phyloP scores from a whole-genome alignment of 164 flowering plant species.

The Tetrastigma voinierianum region DNA sequence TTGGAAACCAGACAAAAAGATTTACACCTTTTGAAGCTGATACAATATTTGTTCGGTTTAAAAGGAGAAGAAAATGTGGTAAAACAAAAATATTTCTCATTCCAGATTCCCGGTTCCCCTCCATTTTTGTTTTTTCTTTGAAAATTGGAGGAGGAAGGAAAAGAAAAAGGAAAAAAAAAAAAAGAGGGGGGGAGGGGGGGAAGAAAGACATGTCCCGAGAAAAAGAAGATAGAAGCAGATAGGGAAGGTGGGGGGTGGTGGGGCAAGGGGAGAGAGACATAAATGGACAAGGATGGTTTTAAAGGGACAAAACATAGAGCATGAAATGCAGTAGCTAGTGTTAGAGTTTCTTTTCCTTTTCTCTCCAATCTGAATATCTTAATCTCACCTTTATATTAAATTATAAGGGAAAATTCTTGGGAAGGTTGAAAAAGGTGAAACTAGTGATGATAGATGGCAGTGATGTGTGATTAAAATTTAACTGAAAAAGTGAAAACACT shows the following conservation, averaged over 20 bases:
- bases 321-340: conserved; percentile 28
- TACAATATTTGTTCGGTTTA: too few relatives aligned
- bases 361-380: background rate
- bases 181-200: too few relatives aligned
- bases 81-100: too few relatives aligned
- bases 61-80: too few relatives aligned
- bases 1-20: too few relatives aligned
- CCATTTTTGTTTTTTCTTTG: too few relatives aligned
- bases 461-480: conserved; percentile 9
- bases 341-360: background rate
- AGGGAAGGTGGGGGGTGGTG: background rate
- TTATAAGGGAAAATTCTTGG: conserved; percentile 8
- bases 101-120: too few relatives aligned
- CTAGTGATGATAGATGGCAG: conserved; percentile 13
- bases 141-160: too few relatives aligned
- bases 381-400: background rate
- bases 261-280: conserved; percentile 23
- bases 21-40: too few relatives aligned
- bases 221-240: conserved; percentile 7
- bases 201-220: background rate
- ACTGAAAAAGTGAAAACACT: conserved; percentile 17
- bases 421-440: conserved; percentile 9
- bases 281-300: conserved; percentile 41
- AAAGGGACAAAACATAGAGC: conserved; percentile 53
- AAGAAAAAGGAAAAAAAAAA: too few relatives aligned